Base-by-base conservation (phyloP, 2,329 filamentous ascomycete genomes). In the Exophiala calicioides region DNA sequence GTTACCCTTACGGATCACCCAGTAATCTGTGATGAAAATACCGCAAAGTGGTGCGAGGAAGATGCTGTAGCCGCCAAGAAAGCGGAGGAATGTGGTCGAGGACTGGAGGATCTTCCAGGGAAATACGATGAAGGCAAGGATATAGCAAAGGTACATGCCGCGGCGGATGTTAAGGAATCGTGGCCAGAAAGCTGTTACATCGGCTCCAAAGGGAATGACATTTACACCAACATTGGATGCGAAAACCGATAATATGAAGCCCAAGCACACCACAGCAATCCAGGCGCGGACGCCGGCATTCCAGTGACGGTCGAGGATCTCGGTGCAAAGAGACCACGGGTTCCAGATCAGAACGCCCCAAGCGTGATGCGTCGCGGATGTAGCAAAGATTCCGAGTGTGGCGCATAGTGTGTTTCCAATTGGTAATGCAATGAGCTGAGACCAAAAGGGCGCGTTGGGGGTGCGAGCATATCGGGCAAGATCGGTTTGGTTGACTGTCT, bases 341-440 rank as follows among this genome's bases (percentile, higher is more conserved):
- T 73, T 71, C 63, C 72, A 73, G 4, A 70, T 68, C 21, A 71
- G 66, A 4, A 60, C 40, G 20, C 44, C 48, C 23, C 44, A 52
- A 5, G 36, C 13, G 9, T 21, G 40, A 18, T 42, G 35, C 4
- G 37, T 32, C 23, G 79, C 78, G 0, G 76, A 78, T 0, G 79
- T 77, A 13, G 77, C 75, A 20, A 80, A 68, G 56, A 82, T 81
- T 23, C 80, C 80, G 46, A 78, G 65, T 1, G 74, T 53, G 31
- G 69, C 75, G 62, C 68, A 75, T 49, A 71, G 62, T 2, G 70
- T 74, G 48, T 76, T 67, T 12, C 73, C 44, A 12, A 38, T 16
- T n/a, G 23, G 23, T 9, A 35, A 18, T 4, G 32, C 32, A n/a
- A 35, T 8, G 13, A 35, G 18, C 15, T 35, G 32, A 35, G 15